Conservation (phyloP, 225 moss, liverwort and hornwort genomes). For the Pseudoscleropodium purum region DNA sequence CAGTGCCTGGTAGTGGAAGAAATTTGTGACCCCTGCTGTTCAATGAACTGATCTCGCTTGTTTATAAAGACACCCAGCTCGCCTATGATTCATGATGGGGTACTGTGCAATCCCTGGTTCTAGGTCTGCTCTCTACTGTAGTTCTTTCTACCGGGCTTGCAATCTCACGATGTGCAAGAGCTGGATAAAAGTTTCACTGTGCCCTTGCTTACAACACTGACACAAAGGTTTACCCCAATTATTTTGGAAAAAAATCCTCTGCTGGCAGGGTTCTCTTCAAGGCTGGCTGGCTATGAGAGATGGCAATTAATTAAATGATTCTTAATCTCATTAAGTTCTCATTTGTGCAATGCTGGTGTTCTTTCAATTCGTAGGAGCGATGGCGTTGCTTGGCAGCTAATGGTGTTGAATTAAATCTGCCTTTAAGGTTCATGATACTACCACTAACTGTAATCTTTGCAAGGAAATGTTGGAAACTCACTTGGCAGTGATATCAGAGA, state of each 20-base stretch:
- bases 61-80: conserved; percentile 3
- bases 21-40: not conserved
- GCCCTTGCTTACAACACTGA: not conserved
- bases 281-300: not conserved
- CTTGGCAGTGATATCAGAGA: not conserved
- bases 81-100: not conserved
- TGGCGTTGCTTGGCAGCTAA: not conserved
- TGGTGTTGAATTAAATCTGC: not conserved
- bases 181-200: not conserved
- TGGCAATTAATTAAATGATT: no score
- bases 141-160: not conserved
- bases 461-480: not conserved
- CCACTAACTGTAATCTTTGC: not conserved
- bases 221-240: not conserved
- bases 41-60: not conserved
- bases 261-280: not conserved
- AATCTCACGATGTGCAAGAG: not conserved
- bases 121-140: not conserved
- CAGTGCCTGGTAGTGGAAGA: not conserved
- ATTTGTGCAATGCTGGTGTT: not conserved
- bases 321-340: not conserved
- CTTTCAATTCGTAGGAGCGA: not conserved
- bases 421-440: no score
- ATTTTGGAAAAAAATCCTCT: no score
- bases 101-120: not conserved